Evolutionary conservation across 345 rosid genomes (phyloP).

Genomic region (Moricandia arvensis): DNA sequence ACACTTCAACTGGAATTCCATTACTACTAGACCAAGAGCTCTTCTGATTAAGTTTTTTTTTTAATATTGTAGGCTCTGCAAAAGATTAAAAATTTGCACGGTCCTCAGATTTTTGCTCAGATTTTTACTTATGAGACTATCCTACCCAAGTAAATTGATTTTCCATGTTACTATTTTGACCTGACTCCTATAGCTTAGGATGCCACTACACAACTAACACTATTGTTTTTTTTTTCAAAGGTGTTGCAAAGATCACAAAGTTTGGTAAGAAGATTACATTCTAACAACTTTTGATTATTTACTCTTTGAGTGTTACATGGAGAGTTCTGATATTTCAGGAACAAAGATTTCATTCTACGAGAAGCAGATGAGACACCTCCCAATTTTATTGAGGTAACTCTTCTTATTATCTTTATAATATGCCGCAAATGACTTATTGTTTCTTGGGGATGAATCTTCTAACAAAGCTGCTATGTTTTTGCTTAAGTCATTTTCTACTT

Average conservation of each 20-base stretch:
- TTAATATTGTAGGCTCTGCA: not conserved
- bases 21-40: not conserved
- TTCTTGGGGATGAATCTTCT: too few relatives aligned
- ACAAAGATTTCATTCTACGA: not conserved
- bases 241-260: not conserved
- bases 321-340: not conserved
- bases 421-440: too few relatives aligned
- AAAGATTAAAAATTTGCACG: not conserved
- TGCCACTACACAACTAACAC: not conserved
- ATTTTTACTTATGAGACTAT: not conserved
- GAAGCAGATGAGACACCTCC: not conserved
- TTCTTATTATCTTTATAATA: too few relatives aligned
- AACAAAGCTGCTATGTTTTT: too few relatives aligned
- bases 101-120: not conserved
- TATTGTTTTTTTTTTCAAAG: not conserved
- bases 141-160: not conserved
- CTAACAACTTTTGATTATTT: not conserved
- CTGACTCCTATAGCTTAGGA: not conserved
- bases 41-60: not conserved
- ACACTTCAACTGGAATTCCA: too few relatives aligned
- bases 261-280: not conserved
- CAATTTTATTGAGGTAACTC: not conserved
- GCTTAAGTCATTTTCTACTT: not conserved
- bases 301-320: not conserved
- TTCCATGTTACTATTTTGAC: not conserved